Conservation (phyloP, 2,329 filamentous ascomycete genomes). For the Penicillium sp. region DNA sequence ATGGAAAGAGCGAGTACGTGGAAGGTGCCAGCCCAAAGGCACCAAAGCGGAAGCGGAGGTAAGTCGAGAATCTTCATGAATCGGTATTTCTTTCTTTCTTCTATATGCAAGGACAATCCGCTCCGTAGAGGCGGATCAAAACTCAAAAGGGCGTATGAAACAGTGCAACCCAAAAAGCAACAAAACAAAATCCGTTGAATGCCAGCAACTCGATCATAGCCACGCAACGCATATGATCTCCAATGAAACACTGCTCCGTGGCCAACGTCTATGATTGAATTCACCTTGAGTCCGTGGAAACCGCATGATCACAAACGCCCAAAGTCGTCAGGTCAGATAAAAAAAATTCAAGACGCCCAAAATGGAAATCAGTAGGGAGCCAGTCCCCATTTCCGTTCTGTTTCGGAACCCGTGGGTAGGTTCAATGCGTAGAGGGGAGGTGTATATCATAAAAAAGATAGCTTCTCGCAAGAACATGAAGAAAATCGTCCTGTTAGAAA, state of each 20-base stretch:
- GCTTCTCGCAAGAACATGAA: constrained; percentile 2
- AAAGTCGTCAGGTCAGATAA: constrained; percentile 18
- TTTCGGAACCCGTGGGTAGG: neutral
- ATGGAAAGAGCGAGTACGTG: constrained; percentile 8
- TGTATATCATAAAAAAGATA: constrained; percentile 24
- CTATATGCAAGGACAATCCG: constrained; percentile 30
- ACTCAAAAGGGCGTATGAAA: constrained; percentile 27
- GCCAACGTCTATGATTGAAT: constrained; percentile 23
- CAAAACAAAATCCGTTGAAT: constrained; percentile 20
- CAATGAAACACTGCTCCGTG: constrained; percentile 6
- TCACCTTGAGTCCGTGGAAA: constrained; percentile 13
- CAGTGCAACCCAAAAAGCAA: constrained; percentile 19
- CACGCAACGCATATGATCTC: constrained; percentile 7
- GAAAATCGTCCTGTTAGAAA: neutral
- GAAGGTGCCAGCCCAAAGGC: neutral
- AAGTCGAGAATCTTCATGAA: constrained; percentile 20
- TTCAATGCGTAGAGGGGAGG: neutral
- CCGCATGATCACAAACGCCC: constrained; percentile 30
- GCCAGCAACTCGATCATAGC: constrained; percentile 27
- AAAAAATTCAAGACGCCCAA: constrained; percentile 19
- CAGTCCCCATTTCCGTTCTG: constrained; percentile 15
- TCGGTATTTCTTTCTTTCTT: constrained; percentile 28
- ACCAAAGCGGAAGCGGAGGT: neutral
- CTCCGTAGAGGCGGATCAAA: constrained; percentile 28
- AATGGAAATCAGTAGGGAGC: constrained; percentile 25